phyloP scores from a whole-genome alignment of 768 basidiomycete species.

The Clavulina sp. region DNA sequence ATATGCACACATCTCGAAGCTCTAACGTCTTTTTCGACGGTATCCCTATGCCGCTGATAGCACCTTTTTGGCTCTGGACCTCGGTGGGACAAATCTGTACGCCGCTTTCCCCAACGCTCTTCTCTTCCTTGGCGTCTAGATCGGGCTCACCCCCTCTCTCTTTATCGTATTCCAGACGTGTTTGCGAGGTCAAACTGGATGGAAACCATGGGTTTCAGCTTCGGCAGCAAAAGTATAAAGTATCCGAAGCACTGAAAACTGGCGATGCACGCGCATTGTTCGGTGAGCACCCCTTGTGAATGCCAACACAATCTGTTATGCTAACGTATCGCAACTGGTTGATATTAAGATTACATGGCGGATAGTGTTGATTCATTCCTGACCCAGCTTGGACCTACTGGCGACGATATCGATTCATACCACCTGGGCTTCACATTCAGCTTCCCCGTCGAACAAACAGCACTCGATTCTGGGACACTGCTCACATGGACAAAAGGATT shows the following conservation, averaged over 20 bases:
- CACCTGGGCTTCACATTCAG: constrained; percentile 89
- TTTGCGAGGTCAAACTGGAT: constrained; percentile 82
- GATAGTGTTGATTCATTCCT: constrained; percentile 93
- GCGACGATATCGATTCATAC: constrained; percentile 20
- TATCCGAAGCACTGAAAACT: constrained; percentile 82
- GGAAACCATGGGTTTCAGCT: constrained; percentile 81
- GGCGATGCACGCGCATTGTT: constrained; percentile 80
- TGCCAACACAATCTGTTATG: background rate
- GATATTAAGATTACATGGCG: constrained; percentile 78
- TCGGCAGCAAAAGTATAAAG: constrained; percentile 91
- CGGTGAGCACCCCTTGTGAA: constrained; percentile 30
- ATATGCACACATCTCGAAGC: background rate
- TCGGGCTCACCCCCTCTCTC: background rate
- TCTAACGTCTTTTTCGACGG: background rate
- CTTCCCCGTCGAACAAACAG: constrained; percentile 95
- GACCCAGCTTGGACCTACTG: constrained; percentile 32
- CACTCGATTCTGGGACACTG: constrained; percentile 75
- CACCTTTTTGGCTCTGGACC: constrained; percentile 88
- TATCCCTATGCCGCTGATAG: constrained; percentile 24
- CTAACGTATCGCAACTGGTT: constrained; percentile 4
- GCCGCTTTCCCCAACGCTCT: constrained; percentile 17
- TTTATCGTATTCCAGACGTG: constrained; percentile 40
- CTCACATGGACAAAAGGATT: constrained; percentile 96
- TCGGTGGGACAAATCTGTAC: constrained; percentile 95
- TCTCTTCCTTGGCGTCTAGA: background rate